A percentile compares a stretch with the other conserved stretches of the same genome.
Evolutionary conservation across 2,329 filamentous ascomycete species (phyloP).

Genomic region (Leptographium galeiforme): DNA sequence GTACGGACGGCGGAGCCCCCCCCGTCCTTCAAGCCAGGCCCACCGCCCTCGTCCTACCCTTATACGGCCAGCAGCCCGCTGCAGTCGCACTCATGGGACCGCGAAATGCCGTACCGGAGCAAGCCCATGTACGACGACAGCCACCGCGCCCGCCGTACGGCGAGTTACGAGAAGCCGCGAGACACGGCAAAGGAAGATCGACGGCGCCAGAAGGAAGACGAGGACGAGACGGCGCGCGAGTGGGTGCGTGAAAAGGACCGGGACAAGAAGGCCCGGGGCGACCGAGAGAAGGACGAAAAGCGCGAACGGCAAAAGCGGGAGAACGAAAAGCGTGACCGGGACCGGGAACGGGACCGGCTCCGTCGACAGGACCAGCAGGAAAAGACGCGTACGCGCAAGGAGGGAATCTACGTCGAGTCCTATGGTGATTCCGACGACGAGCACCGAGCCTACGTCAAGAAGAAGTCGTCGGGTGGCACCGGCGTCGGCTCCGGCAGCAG

Average conservation of each 20-base stretch:
- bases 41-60: conserved; percentile 15
- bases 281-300: conserved; percentile 22
- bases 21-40: conserved; percentile 23
- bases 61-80: conserved; percentile 23
- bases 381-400: conserved; percentile 14
- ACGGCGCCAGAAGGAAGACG: conserved; percentile 17
- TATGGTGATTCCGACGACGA: conserved; percentile 15
- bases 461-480: conserved; percentile 9
- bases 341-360: conserved; percentile 13
- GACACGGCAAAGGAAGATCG: conserved; percentile 15
- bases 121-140: conserved; percentile 28
- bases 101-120: conserved; percentile 25
- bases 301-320: conserved; percentile 15
- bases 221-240: conserved; percentile 12
- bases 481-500: conserved; percentile 9
- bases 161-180: conserved; percentile 26
- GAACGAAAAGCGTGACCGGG: conserved; percentile 19
- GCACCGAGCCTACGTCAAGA: conserved; percentile 13
- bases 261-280: conserved; percentile 19
- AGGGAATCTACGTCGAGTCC: conserved; percentile 14
- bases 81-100: conserved; percentile 32
- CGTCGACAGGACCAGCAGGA: conserved; percentile 16
- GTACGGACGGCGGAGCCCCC: conserved; percentile 38
- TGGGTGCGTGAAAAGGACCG: conserved; percentile 15
- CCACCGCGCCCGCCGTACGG: conserved; percentile 28